These are phyloP conservation scores for Penicillium antarcticum DNA, from an alignment of 495 filamentous ascomycete genomes.

Conservation along the genomic window DNA sequence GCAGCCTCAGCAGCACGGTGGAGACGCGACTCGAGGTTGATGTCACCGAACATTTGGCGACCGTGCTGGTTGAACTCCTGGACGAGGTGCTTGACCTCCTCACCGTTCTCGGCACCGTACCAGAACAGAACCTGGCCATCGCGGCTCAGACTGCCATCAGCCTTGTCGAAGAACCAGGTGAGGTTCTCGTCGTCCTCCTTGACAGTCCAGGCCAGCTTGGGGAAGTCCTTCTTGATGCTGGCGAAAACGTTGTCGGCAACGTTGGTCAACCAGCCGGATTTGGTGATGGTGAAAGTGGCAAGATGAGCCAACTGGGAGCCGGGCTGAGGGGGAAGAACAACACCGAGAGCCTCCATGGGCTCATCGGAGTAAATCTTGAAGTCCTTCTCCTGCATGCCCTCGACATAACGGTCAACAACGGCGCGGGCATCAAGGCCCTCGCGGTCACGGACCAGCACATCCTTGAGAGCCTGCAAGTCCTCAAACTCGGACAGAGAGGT, in stretches of 20 bases:
- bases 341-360: conserved; percentile 92
- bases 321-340: conserved; percentile 71
- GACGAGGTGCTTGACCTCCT: conserved; percentile 84
- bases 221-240: conserved; percentile 86
- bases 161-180: conserved; percentile 98
- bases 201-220: conserved; percentile 94
- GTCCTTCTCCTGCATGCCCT: conserved; percentile 67
- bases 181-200: conserved; percentile 96
- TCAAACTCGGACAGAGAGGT: conserved; percentile 74
- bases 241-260: conserved; percentile 97
- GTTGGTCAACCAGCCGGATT: conserved; percentile 92
- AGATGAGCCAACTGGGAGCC: conserved; percentile 64
- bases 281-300: conserved; percentile 92
- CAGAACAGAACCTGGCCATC: conserved; percentile 93
- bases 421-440: conserved; percentile 79
- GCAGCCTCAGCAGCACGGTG: conserved; percentile 71
- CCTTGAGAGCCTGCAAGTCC: conserved; percentile 72
- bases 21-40: conserved; percentile 82
- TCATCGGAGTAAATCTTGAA: conserved; percentile 97
- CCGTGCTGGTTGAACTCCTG: conserved; percentile 82
- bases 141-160: conserved; percentile 82
- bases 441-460: conserved; percentile 79
- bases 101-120: conserved; percentile 85
- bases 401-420: conserved; percentile 82
- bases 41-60: conserved; percentile 83